phyloP scores from a whole-genome alignment of 106 monocot species.

The Narthecium ossifragum region DNA sequence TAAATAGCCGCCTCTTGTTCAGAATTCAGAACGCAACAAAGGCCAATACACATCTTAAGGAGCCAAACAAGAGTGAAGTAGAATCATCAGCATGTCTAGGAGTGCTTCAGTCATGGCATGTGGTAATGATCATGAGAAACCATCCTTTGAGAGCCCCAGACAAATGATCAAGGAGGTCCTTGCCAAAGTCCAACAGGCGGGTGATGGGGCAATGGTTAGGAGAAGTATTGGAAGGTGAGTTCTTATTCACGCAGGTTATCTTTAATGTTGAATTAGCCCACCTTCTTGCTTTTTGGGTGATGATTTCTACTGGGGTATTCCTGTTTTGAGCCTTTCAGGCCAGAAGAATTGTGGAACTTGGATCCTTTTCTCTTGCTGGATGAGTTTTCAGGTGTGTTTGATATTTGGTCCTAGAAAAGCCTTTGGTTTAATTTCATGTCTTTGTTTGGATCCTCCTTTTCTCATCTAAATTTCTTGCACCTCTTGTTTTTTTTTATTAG shows the following conservation, averaged over 20 bases:
- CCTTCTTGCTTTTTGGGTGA: not conserved
- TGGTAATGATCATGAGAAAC: not conserved
- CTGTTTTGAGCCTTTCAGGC: not conserved
- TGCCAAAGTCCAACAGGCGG: slow-evolving; percentile 41
- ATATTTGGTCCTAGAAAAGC: too few species aligned
- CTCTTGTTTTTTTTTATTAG: slow-evolving; percentile 21
- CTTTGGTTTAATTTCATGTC: not conserved
- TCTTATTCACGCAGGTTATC: not conserved
- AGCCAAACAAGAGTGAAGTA: too few species aligned
- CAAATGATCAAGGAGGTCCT: slow-evolving; percentile 41
- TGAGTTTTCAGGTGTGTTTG: slow-evolving; percentile 48
- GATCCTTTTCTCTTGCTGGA: slow-evolving; percentile 71
- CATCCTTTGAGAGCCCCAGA: slow-evolving; percentile 38
- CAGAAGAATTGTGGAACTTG: slow-evolving; percentile 60
- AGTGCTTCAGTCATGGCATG: slow-evolving; percentile 14
- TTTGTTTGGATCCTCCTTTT: not conserved
- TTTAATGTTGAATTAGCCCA: too few species aligned
- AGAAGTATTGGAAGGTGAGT: slow-evolving; percentile 63
- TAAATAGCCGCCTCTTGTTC: too few species aligned
- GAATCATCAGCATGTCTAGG: too few species aligned
- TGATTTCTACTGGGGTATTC: not conserved
- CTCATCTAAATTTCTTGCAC: not conserved
- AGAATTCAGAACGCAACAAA: too few species aligned
- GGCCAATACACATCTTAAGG: too few species aligned
- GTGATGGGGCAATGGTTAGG: slow-evolving; percentile 53